phyloP scores from a whole-genome alignment of 208 protist genomes.

The Acanthamoeba castellanii region DNA sequence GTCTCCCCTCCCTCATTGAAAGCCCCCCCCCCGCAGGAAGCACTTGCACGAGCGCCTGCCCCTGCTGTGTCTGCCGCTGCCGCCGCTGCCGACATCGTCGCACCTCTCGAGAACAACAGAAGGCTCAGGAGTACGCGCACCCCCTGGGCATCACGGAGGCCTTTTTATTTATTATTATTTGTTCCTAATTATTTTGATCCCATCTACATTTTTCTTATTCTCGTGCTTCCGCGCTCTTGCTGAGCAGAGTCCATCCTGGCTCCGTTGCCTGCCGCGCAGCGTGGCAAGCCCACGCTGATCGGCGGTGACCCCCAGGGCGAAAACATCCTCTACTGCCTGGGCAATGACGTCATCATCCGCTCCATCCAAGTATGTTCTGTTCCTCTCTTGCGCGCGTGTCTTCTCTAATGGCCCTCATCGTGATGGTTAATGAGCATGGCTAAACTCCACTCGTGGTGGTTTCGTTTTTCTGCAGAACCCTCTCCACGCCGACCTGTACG shows the following conservation, averaged over 20 bases:
- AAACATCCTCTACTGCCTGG: constrained; percentile 87
- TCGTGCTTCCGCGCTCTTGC: background rate
- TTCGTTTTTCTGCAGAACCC: constrained; percentile 73
- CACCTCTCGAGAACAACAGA: constrained; percentile 33
- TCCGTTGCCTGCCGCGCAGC: constrained; percentile 82
- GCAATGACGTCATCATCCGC: constrained; percentile 87
- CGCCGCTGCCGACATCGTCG: constrained; percentile 37
- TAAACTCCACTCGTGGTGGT: background rate
- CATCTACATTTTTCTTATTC: background rate
- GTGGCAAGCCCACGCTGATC: constrained; percentile 85
- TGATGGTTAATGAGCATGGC: background rate
- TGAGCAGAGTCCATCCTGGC: constrained; percentile 82
- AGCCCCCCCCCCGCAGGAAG: background rate
- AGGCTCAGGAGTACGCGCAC: constrained; percentile 14
- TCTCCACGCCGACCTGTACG: constrained; percentile 84
- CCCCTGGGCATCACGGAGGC: background rate
- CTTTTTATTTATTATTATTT: background rate
- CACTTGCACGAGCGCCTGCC: background rate
- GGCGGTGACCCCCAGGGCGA: constrained; percentile 85
- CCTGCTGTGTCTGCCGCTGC: background rate
- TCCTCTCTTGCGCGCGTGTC: background rate
- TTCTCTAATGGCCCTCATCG: background rate
- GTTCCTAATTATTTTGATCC: background rate
- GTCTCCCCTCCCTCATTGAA: no score
- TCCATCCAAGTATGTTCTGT: constrained; percentile 78